Percentiles rank a stretch among this genome's conserved stretches.
These are phyloP conservation scores for Lactarius vividus DNA, from an alignment of 768 basidiomycete genomes.

Conservation along the genomic window DNA sequence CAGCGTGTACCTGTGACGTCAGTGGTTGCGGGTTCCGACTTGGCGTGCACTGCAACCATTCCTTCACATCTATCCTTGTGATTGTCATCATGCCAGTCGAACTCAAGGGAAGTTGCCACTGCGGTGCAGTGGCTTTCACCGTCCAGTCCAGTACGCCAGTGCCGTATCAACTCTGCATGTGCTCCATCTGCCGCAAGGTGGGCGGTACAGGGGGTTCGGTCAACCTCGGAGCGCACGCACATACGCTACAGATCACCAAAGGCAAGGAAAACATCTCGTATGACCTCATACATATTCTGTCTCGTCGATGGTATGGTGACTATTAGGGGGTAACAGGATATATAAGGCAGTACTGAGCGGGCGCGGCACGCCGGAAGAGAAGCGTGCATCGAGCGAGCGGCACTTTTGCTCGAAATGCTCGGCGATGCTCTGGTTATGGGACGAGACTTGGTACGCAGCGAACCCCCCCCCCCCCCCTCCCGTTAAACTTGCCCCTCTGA, in stretches of 20 bases:
- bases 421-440: conserved; percentile 65
- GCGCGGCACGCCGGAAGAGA: conserved; percentile 50
- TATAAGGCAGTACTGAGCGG: conserved; percentile 59
- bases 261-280: conserved; percentile 58
- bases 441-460: conserved; percentile 48
- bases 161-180: conserved; percentile 66
- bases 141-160: conserved; percentile 51
- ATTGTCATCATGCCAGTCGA: conserved; percentile 49
- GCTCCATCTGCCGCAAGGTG: conserved; percentile 71
- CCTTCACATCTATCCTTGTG: not conserved
- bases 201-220: conserved; percentile 63
- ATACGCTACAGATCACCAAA: conserved; percentile 47
- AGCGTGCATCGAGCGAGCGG: conserved; percentile 51
- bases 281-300: not conserved
- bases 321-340: conserved; percentile 37
- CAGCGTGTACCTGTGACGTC: not conserved
- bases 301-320: no score
- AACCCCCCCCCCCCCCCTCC: not conserved
- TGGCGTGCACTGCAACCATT: not conserved
- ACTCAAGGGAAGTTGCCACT: conserved; percentile 43
- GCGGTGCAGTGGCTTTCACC: conserved; percentile 37
- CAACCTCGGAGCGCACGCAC: conserved; percentile 56
- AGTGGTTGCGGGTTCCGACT: not conserved
- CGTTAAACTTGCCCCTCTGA: not conserved
- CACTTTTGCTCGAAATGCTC: conserved; percentile 65